A percentile compares a stretch with the other conserved stretches of the same genome.
These are phyloP conservation scores for Verticillium isaacii DNA, from an alignment of 2,329 filamentous ascomycete species.

Conservation along the genomic window DNA sequence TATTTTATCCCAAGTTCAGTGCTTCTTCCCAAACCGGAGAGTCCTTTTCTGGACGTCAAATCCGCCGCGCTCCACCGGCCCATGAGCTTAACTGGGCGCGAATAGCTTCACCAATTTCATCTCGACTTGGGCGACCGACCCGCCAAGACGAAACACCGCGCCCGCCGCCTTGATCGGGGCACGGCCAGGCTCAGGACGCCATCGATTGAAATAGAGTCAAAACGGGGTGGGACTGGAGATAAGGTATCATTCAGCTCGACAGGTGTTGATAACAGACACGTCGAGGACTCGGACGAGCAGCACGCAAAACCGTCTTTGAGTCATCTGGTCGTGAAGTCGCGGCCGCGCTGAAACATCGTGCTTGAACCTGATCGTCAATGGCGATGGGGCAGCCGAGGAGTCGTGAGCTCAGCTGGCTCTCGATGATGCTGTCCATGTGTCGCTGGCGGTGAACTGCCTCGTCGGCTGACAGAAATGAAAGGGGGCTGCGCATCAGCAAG, in stretches of 20 bases:
- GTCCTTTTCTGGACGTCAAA: neutral
- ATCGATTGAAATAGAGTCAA: neutral
- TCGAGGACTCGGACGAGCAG: neutral
- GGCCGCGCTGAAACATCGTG: neutral
- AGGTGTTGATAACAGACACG: neutral
- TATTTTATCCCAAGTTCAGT: neutral
- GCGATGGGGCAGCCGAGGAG: neutral
- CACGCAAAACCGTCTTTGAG: neutral
- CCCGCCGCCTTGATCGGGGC: neutral
- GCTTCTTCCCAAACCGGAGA: neutral
- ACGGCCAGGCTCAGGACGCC: neutral
- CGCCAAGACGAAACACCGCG: neutral
- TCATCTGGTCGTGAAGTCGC: neutral
- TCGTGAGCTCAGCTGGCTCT: neutral
- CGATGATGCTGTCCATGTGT: neutral
- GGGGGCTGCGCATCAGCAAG: neutral
- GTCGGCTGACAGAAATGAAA: neutral
- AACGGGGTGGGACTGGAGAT: neutral
- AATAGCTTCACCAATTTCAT: neutral
- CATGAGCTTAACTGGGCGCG: neutral
- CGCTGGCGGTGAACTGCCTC: neutral
- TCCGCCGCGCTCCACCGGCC: neutral
- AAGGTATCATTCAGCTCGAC: neutral
- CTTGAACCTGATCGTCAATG: neutral
- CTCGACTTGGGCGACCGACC: neutral